Evolutionary conservation across 1,284 basidiomycete species (phyloP).

Genomic region (Leccinum insigne): DNA sequence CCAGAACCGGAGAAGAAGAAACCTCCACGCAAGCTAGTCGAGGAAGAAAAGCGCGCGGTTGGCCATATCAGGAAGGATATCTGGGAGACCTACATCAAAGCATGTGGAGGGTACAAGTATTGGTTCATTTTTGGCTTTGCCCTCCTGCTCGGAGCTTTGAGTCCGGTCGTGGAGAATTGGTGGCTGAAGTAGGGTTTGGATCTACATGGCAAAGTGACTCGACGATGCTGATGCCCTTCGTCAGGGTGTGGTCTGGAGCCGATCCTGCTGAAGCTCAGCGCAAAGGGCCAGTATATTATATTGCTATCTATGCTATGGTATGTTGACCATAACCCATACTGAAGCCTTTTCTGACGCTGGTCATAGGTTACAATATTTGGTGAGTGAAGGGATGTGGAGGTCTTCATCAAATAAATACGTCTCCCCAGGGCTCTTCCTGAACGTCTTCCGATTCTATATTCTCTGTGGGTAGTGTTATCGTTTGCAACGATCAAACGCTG

Average conservation of each 20-base stretch:
- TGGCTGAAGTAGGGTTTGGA: slow-evolving; percentile 66
- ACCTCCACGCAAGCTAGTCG: slow-evolving; percentile 80
- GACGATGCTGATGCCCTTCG: slow-evolving; percentile 13
- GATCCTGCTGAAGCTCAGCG: slow-evolving; percentile 37
- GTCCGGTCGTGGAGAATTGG: slow-evolving; percentile 80
- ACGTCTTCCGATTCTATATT: slow-evolving; percentile 67
- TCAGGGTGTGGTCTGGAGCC: slow-evolving; percentile 66
- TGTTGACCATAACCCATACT: slow-evolving; percentile 20
- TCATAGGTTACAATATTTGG: slow-evolving; percentile 43
- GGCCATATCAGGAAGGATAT: slow-evolving; percentile 79
- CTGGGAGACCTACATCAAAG: slow-evolving; percentile 80
- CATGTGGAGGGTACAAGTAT: slow-evolving; percentile 65
- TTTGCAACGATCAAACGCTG: slow-evolving; percentile 4
- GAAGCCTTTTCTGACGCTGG: slow-evolving; percentile 9
- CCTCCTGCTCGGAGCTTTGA: slow-evolving; percentile 65
- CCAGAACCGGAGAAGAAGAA: slow-evolving; percentile 52
- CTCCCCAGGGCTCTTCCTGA: slow-evolving; percentile 56
- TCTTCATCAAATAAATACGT: slow-evolving; percentile 9
- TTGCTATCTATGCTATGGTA: slow-evolving; percentile 73
- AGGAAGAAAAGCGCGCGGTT: slow-evolving; percentile 88
- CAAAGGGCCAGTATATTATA: slow-evolving; percentile 69
- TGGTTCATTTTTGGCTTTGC: slow-evolving; percentile 70
- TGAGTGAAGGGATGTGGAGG: slow-evolving; percentile 17
- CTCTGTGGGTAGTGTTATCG: slow-evolving; percentile 47
- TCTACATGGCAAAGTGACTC: slow-evolving; percentile 1